A percentile compares a stretch with the other conserved stretches of the same genome.
phyloP scores from a whole-genome alignment of 169 alveolate genomes.

The Plasmodium sp. region DNA sequence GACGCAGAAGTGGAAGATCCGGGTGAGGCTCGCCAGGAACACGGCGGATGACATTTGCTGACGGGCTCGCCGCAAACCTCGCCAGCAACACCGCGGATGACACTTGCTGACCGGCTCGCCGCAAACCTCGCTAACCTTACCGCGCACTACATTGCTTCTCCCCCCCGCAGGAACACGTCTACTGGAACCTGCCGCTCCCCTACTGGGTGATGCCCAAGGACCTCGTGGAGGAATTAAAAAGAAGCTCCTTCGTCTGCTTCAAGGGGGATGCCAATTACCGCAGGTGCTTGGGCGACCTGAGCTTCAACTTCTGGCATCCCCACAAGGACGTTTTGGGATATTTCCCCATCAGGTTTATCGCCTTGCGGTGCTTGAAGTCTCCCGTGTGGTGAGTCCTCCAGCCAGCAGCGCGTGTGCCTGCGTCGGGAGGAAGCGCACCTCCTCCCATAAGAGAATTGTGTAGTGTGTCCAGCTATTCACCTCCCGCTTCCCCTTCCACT shows the following conservation, averaged over 20 bases:
- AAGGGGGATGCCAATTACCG: constrained; percentile 71
- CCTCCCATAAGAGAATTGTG: background rate
- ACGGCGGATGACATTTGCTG: background rate
- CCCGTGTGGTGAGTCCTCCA: constrained; percentile 26
- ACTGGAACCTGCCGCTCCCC: constrained; percentile 65
- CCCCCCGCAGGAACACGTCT: constrained; percentile 17
- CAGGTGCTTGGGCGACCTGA: constrained; percentile 52
- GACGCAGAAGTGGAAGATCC: constrained; percentile 22
- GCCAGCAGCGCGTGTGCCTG: background rate
- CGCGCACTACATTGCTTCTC: background rate
- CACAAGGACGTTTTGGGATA: constrained; percentile 40
- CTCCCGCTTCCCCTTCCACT: background rate
- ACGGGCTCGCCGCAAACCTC: no score
- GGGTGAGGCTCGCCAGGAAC: background rate
- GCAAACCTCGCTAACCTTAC: background rate
- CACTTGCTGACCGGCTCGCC: background rate
- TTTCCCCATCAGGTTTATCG: constrained; percentile 35
- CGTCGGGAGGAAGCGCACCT: background rate
- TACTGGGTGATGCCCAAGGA: constrained; percentile 50
- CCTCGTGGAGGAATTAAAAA: constrained; percentile 25
- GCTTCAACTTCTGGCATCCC: constrained; percentile 25
- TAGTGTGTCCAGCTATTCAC: background rate
- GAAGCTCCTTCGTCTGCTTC: constrained; percentile 43
- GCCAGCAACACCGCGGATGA: no score
- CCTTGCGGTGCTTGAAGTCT: constrained; percentile 47